phyloP scores from a whole-genome alignment of 1,284 basidiomycete genomes.

The Jaminaea rosea region DNA sequence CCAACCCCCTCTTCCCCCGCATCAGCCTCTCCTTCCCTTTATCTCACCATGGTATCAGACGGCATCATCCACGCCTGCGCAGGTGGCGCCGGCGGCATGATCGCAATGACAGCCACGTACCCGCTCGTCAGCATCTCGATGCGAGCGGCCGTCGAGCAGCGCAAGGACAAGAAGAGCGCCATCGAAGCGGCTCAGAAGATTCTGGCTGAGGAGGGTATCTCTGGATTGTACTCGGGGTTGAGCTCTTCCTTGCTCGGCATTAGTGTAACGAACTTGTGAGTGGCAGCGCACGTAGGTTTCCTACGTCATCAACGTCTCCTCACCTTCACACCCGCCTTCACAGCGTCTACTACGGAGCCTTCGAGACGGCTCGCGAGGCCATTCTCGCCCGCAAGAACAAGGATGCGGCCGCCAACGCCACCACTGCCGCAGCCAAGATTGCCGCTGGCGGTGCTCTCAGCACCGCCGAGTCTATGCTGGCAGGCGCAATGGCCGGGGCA shows the following conservation, averaged over 20 bases:
- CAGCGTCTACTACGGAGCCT: constrained; percentile 49
- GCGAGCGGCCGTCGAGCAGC: constrained; percentile 80
- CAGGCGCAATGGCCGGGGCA: constrained; percentile 78
- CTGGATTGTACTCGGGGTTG: constrained; percentile 79
- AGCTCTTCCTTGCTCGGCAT: constrained; percentile 80
- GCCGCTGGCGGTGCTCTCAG: constrained; percentile 53
- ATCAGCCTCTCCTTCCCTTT: neutral
- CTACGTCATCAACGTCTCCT: too few relatives aligned
- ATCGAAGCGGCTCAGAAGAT: constrained; percentile 59
- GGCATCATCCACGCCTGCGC: constrained; percentile 80
- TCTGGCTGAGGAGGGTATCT: constrained; percentile 72
- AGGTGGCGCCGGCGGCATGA: constrained; percentile 80
- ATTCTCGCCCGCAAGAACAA: constrained; percentile 40
- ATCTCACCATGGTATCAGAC: constrained; percentile 51
- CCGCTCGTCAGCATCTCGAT: constrained; percentile 88
- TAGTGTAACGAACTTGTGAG: constrained; percentile 74
- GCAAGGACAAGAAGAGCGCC: constrained; percentile 61
- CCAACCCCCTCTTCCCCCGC: neutral
- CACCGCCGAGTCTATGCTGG: constrained; percentile 79
- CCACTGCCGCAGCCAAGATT: constrained; percentile 51
- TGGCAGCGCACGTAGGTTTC: constrained; percentile 3
- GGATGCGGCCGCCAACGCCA: constrained; percentile 49
- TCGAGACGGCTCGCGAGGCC: constrained; percentile 45
- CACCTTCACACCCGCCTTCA: neutral
- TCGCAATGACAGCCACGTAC: constrained; percentile 48